Evolutionary conservation across 2,329 filamentous ascomycete species (phyloP), one percentile per base, ranked within the genome.

Genomic region (Stemphylium beticola): DNA sequence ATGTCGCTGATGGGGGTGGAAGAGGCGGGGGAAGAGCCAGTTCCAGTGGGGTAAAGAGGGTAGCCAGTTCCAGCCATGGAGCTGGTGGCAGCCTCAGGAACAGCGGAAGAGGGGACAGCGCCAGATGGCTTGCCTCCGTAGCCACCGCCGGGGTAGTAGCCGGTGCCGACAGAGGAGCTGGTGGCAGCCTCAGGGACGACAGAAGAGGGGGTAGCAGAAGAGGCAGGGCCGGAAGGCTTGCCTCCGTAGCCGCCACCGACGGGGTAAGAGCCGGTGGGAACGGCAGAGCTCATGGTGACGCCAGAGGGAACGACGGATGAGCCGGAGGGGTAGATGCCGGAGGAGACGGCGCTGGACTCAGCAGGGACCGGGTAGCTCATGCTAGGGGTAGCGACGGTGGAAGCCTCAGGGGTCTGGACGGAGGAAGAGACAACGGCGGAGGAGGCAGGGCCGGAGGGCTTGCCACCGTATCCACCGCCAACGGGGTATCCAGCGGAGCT

Each of bases 1-100:
- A 64, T 46, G 53, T 70, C 67, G 49, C 72, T 76, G 53, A 76
- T 69, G 46, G 73, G 64, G 53, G 77, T 75, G 22, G 77, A 57
- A 6, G 55, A 59, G 56, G 69, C 69, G 49, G 60, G 57, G 37
- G 45, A 57, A 37, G 79, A 75, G 22, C 77, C 60, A 39, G 60
- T 65, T 60, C 67, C 68, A 11, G 61, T 65, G 38, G 66, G 66
- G 62, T 61, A 59, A 9, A 55, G 54, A 55, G 48, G 54, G 59
- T 56, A 60, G 34, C 52, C 57, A 46, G 48, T 57, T 26, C 50
- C 55, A 18, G 42, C 11, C 37, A 39, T 20, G 44, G 26, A 29
- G 26, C 26, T 45, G 49, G 44, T 44, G 26, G 47, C 52, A 8
- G 24, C 50, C 20, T 49, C 41, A 12, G 57, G 57, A 32, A 49